Evolutionary conservation across 225 moss, liverwort and hornwort species (phyloP), one percentile per base, ranked within the genome.

Genomic region (Polytrichum commune): DNA sequence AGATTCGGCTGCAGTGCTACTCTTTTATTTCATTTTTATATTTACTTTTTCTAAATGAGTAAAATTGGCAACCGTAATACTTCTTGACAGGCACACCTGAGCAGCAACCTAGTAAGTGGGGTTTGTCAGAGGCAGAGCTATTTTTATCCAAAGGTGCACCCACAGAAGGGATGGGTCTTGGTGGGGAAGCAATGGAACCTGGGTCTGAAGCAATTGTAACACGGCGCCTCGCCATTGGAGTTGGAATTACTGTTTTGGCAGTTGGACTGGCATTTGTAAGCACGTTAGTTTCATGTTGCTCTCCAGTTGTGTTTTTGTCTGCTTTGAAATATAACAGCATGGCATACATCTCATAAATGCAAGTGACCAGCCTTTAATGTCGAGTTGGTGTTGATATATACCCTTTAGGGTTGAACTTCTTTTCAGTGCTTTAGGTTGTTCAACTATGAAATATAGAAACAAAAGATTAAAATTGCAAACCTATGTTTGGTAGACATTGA

Each of bases 61-160:
- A 46, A 13, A 16, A 46, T 46, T 4, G 46, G 13, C 46, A 46
- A 46, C 16, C 4, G 46, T 13, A 46, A 13, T 46, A 55, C 26
- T 32, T 61, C 54, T 63, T 74, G 54, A 5, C 74, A 84, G 88
- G 88, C 26, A 85, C 69, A 65, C 84, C 81, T 60, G 91, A 89
- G 70, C 88, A 92, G 64, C 82, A 87, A 79, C 23, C 81, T 55
- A 95, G 86, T 75, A 93, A 88, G 61, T 98, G 98, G 98, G 95
- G 98, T 25, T 85, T 98, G 55, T 91, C 93, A 6, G 98, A 98
- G 83, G 94, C 95, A 70, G 98, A 98, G 75, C 73, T 98, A 7
- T 95, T 98, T 67, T 57, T 98, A 58, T 98, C 98, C 7, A 98
- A 98, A 82, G 95, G 98, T 68, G 98, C 98, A 66, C 98, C 98